Percentiles rank a stretch among this genome's conserved stretches.
Evolutionary conservation across 257 asterid species (phyloP).

Genomic region (Plantago ovata): DNA sequence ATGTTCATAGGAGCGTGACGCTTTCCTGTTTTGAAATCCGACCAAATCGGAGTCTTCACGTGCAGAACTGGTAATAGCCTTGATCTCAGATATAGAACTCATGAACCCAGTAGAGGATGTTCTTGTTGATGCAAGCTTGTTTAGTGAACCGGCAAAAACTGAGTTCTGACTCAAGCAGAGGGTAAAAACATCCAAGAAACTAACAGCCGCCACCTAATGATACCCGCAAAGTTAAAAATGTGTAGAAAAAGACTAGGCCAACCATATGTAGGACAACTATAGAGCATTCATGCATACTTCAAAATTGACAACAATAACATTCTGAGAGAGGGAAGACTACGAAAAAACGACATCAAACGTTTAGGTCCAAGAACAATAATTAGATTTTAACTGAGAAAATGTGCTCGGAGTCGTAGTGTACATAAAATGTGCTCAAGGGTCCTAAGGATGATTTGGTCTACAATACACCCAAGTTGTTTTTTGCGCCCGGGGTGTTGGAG

Average conservation of each 20-base stretch:
- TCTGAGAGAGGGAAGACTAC: too few relatives aligned
- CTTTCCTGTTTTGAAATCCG: slow-evolving; percentile 38
- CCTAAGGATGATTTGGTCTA: too few relatives aligned
- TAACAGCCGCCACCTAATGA: slow-evolving; percentile 69
- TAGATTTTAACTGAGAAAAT: too few relatives aligned
- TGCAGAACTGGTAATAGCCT: slow-evolving; percentile 31
- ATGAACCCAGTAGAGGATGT: slow-evolving; percentile 67
- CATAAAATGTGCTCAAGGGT: too few relatives aligned
- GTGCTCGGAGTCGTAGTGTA: too few relatives aligned
- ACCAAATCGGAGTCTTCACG: slow-evolving; percentile 30
- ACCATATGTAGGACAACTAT: slow-evolving; percentile 7
- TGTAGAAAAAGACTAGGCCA: slow-evolving; percentile 6
- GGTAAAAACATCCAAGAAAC: slow-evolving; percentile 81
- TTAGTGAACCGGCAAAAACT: slow-evolving; percentile 76
- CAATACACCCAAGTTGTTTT: too few relatives aligned
- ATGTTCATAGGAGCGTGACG: slow-evolving; percentile 28
- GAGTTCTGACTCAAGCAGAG: slow-evolving; percentile 91
- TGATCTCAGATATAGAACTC: slow-evolving; percentile 83
- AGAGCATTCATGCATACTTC: neutral
- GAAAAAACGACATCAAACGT: too few relatives aligned
- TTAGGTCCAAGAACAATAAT: too few relatives aligned
- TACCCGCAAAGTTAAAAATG: slow-evolving; percentile 7
- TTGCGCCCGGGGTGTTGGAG: too few relatives aligned
- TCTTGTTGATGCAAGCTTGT: slow-evolving; percentile 54
- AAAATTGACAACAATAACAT: too few relatives aligned